Conservation (phyloP, 2,329 filamentous ascomycete genomes). For the Penicillium sp. region DNA sequence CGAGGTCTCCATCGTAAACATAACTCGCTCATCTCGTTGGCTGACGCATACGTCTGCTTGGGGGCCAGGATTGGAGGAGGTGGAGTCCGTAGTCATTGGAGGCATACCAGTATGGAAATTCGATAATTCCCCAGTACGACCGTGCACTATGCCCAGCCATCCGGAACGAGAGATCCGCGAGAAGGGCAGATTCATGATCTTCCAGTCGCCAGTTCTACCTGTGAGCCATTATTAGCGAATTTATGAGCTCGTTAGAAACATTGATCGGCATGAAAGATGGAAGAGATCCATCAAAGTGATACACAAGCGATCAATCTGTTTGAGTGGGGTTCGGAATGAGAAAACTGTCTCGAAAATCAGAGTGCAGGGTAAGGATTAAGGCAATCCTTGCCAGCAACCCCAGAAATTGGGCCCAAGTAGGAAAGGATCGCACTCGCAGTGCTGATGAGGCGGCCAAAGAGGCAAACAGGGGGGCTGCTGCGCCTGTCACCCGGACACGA, state of each 20-base stretch:
- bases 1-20: neutral
- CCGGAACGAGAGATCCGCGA: conserved; percentile 3
- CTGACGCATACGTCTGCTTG: neutral
- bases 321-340: neutral
- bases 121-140: conserved; percentile 16
- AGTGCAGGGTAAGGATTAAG: conserved; percentile 15
- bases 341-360: conserved; percentile 1
- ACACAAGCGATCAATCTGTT: neutral
- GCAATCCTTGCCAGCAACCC: conserved; percentile 27
- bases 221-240: neutral
- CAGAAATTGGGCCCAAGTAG: conserved; percentile 28
- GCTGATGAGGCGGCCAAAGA: conserved; percentile 20
- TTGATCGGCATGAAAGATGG: neutral
- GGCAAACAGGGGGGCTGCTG: conserved; percentile 22
- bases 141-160: conserved; percentile 6
- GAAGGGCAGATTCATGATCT: neutral
- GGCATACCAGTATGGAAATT: conserved; percentile 19
- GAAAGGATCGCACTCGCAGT: conserved; percentile 31
- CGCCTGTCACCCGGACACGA: conserved; percentile 13
- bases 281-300: conserved; percentile 2
- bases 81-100: conserved; percentile 5
- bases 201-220: neutral
- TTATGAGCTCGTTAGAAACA: neutral
- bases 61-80: neutral
- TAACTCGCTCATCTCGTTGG: neutral